These are phyloP conservation scores for Pythium scleroteichum DNA, from an alignment of 352 stramenopile genomes.

Conservation along the genomic window DNA sequence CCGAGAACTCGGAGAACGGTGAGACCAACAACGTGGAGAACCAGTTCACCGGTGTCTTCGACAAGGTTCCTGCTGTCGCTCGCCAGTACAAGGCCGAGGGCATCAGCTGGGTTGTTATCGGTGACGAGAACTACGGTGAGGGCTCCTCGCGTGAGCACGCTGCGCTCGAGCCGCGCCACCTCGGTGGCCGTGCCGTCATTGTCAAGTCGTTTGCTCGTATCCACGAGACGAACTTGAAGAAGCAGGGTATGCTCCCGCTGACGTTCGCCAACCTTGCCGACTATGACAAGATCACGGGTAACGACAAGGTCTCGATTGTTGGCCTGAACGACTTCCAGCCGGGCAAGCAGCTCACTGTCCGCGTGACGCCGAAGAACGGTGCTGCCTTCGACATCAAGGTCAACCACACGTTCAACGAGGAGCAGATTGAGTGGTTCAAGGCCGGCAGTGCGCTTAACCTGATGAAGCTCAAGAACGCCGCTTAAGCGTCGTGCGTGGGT, in stretches of 20 bases:
- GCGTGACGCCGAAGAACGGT: slow-evolving; percentile 69
- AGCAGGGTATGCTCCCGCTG: slow-evolving; percentile 94
- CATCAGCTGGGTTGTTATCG: slow-evolving; percentile 91
- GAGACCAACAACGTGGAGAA: slow-evolving; percentile 93
- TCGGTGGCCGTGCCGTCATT: slow-evolving; percentile 90
- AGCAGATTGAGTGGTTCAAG: slow-evolving; percentile 96
- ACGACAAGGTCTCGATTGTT: slow-evolving; percentile 91
- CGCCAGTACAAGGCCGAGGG: slow-evolving; percentile 91
- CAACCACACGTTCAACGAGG: slow-evolving; percentile 94
- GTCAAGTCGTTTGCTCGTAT: slow-evolving; percentile 94
- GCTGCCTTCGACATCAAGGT: slow-evolving; percentile 87
- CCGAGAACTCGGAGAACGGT: slow-evolving; percentile 91
- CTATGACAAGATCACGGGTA: slow-evolving; percentile 92
- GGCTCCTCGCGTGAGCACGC: slow-evolving; percentile 92
- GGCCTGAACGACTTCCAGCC: slow-evolving; percentile 84
- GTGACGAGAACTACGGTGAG: slow-evolving; percentile 95
- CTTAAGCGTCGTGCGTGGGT: slow-evolving; percentile 14
- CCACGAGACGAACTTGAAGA: slow-evolving; percentile 96
- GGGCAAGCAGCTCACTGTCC: slow-evolving; percentile 85
- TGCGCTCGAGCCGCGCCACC: slow-evolving; percentile 89
- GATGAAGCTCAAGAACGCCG: slow-evolving; percentile 92
- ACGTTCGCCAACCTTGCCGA: slow-evolving; percentile 91
- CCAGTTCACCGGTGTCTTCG: slow-evolving; percentile 84
- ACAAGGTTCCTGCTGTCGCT: slow-evolving; percentile 89
- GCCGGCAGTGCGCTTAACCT: slow-evolving; percentile 92